Percentiles rank a stretch among this genome's conserved stretches.
Evolutionary conservation across 352 stramenopile species (phyloP).

Genomic region (Pythium phragmiticola): DNA sequence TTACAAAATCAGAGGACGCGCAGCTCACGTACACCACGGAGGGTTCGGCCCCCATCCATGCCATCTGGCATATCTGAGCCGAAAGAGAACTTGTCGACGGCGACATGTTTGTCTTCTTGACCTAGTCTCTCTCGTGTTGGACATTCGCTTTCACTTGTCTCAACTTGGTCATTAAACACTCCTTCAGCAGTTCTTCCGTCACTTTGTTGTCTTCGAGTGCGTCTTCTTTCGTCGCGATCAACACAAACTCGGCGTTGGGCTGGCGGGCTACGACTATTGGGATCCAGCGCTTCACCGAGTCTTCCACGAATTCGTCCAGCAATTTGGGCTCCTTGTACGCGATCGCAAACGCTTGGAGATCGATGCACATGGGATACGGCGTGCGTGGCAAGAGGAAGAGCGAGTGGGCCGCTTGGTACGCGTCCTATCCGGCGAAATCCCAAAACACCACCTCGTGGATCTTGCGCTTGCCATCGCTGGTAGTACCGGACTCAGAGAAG

Average conservation of each 20-base stretch:
- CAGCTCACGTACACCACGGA: constrained; percentile 2
- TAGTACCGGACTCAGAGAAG: background rate
- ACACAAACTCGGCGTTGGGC: background rate
- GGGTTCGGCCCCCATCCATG: background rate
- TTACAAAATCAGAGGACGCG: background rate
- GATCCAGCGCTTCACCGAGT: background rate
- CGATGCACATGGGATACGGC: background rate
- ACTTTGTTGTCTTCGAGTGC: background rate
- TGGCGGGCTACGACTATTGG: background rate
- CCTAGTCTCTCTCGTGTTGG: background rate
- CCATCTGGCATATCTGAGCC: background rate
- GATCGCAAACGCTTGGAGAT: background rate
- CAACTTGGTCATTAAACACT: background rate
- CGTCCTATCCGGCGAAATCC: constrained; percentile 2
- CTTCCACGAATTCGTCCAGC: background rate
- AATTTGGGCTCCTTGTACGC: background rate
- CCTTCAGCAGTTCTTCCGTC: background rate
- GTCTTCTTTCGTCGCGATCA: constrained; percentile 1
- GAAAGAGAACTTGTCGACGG: too few species aligned
- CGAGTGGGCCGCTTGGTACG: background rate
- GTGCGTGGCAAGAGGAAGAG: background rate
- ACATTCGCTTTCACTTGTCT: background rate
- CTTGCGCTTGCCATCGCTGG: background rate
- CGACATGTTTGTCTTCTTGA: background rate
- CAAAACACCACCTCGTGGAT: background rate